These are phyloP conservation scores for Rhytidiadelphus loreus DNA, from an alignment of 225 moss, liverwort and hornwort species.

Conservation along the genomic window DNA sequence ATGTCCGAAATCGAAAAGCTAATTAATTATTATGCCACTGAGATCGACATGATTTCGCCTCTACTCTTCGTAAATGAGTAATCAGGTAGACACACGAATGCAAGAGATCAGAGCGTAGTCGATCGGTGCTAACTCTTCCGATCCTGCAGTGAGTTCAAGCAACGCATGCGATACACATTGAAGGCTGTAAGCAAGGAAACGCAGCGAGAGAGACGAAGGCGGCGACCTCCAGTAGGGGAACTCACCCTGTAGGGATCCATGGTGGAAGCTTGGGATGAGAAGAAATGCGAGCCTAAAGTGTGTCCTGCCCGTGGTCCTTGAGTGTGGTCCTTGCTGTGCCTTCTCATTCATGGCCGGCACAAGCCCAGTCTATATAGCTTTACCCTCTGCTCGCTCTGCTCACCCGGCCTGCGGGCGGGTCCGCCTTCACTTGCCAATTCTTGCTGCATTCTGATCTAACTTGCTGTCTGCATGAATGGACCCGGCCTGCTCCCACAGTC, in stretches of 20 bases:
- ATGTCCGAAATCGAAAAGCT: neutral
- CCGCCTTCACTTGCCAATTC: neutral
- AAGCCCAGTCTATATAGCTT: neutral
- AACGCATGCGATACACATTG: neutral
- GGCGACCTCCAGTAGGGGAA: neutral
- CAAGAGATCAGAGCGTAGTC: neutral
- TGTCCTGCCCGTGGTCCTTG: no score
- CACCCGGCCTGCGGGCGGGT: no score
- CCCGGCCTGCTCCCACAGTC: neutral
- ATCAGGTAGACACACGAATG: neutral
- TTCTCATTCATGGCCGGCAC: neutral
- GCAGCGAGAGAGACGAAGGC: neutral
- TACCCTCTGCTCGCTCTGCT: neutral
- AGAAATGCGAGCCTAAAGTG: neutral
- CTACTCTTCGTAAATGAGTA: neutral
- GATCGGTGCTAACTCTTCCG: neutral
- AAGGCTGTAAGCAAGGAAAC: neutral
- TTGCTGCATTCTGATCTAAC: neutral
- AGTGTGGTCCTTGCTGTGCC: neutral
- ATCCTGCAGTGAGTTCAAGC: neutral
- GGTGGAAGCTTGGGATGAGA: neutral
- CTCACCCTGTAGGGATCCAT: conserved; percentile 73
- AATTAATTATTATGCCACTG: neutral
- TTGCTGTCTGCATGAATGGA: neutral
- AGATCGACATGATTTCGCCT: neutral